Evolutionary conservation across 306 rosid genomes (phyloP).

Genomic region (Sphenostylis stenocarpa): DNA sequence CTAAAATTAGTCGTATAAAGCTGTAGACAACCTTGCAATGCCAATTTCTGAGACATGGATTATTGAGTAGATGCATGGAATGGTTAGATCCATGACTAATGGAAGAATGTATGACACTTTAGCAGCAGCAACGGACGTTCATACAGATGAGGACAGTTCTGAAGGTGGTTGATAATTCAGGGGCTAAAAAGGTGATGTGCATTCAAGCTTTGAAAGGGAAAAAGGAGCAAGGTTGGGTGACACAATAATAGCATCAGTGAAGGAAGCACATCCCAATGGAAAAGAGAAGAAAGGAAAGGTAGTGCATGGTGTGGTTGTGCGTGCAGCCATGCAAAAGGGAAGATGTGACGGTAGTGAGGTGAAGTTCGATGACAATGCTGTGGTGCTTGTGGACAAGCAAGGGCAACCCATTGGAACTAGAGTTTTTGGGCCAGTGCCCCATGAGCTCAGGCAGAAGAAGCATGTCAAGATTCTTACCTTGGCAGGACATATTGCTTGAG

Average conservation of each 20-base stretch:
- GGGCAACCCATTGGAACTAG: conserved; percentile 93
- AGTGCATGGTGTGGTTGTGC: conserved; percentile 69
- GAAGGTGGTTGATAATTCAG: conserved; percentile 81
- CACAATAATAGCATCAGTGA: conserved; percentile 81
- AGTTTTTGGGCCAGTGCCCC: conserved; percentile 93
- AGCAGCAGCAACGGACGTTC: conserved; percentile 73
- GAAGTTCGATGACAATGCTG: conserved; percentile 81
- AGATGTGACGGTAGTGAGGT: conserved; percentile 88
- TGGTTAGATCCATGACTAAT: not conserved
- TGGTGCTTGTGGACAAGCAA: conserved; percentile 81
- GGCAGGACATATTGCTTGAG: conserved; percentile 83
- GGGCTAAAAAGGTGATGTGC: conserved; percentile 89
- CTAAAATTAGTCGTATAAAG: not conserved
- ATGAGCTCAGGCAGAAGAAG: conserved; percentile 80
- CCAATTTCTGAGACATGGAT: not conserved
- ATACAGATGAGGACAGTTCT: conserved; percentile 89
- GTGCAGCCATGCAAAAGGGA: conserved; percentile 73
- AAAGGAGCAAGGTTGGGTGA: conserved; percentile 90
- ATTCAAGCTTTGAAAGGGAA: conserved; percentile 81
- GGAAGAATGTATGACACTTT: not conserved
- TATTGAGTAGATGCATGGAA: not conserved
- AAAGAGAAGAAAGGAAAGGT: conserved; percentile 52
- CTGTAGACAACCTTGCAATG: not conserved
- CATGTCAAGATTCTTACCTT: conserved; percentile 90
- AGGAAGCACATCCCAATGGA: conserved; percentile 84